phyloP scores from a whole-genome alignment of 352 stramenopile genomes.

The Plasmopara viticola region DNA sequence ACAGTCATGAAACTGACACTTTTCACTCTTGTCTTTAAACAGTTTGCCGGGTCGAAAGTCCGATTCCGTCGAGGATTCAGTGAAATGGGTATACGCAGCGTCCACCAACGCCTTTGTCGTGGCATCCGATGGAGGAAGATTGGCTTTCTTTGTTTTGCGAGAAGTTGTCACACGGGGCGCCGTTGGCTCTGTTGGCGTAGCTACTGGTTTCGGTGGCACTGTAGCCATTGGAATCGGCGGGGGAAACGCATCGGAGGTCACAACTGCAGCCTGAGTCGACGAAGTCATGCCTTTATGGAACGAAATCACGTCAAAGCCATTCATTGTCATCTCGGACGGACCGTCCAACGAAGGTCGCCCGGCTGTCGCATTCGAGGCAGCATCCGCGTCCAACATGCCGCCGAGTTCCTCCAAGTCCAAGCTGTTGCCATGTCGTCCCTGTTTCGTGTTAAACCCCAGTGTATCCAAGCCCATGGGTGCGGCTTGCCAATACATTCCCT shows the following conservation, averaged over 20 bases:
- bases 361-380: conserved; percentile 3
- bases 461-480: conserved; percentile 10
- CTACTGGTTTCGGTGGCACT: conserved; percentile 2
- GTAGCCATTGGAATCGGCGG: background rate
- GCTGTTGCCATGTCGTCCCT: conserved; percentile 13
- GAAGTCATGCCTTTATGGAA: conserved; percentile 26
- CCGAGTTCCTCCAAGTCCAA: conserved; percentile 34
- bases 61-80: conserved; percentile 34
- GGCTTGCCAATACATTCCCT: conserved; percentile 21
- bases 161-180: background rate
- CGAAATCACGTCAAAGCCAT: conserved; percentile 31
- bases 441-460: conserved; percentile 11
- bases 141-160: background rate
- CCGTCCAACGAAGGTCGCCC: conserved; percentile 9
- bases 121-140: conserved; percentile 3
- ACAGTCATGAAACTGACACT: conserved; percentile 70
- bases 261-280: background rate
- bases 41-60: conserved; percentile 55
- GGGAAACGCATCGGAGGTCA: conserved; percentile 2
- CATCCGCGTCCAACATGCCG: conserved; percentile 30
- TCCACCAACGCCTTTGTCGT: conserved; percentile 12
- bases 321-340: conserved; percentile 25
- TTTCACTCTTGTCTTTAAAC: conserved; percentile 51
- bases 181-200: background rate
- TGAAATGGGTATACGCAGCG: conserved; percentile 38